phyloP scores from a whole-genome alignment of 257 asterid species.

The Euphrasia confusa region DNA sequence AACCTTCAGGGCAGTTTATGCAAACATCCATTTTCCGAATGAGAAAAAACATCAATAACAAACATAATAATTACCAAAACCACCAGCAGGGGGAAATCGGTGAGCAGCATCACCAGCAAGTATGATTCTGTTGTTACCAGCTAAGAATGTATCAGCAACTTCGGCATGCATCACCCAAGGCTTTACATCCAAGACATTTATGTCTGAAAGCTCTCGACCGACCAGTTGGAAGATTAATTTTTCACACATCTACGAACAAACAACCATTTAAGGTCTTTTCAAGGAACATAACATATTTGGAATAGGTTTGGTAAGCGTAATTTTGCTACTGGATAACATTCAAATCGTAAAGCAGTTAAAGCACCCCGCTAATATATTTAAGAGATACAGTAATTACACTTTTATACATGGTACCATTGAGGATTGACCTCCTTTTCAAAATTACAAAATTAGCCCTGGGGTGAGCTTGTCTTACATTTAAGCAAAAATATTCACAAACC shows the following conservation, averaged over 20 bases:
- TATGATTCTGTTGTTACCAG: constrained; percentile 52
- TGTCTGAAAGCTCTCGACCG: constrained; percentile 81
- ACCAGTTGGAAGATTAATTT: constrained; percentile 64
- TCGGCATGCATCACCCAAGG: constrained; percentile 99
- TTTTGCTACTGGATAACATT: not conserved
- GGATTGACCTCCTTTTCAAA: no score
- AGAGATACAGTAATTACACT: no score
- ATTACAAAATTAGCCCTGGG: no score
- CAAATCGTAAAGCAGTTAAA: constrained; percentile 4
- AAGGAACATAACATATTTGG: not conserved
- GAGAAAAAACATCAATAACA: not conserved
- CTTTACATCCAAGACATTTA: constrained; percentile 70
- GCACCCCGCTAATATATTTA: not conserved
- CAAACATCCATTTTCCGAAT: not conserved
- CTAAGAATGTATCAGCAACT: constrained; percentile 73
- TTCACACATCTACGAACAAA: constrained; percentile 60
- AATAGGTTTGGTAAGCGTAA: not conserved
- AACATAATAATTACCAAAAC: constrained; percentile 55
- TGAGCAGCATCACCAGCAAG: constrained; percentile 98
- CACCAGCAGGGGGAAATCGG: constrained; percentile 99
- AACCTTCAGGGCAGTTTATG: not conserved
- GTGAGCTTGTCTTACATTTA: no score
- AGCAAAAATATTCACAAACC: no score
- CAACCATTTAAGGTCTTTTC: constrained; percentile 2
- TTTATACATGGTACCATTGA: no score